These are phyloP conservation scores for Monosporascus sp. DNA, from an alignment of 2,329 filamentous ascomycete species.

Conservation along the genomic window DNA sequence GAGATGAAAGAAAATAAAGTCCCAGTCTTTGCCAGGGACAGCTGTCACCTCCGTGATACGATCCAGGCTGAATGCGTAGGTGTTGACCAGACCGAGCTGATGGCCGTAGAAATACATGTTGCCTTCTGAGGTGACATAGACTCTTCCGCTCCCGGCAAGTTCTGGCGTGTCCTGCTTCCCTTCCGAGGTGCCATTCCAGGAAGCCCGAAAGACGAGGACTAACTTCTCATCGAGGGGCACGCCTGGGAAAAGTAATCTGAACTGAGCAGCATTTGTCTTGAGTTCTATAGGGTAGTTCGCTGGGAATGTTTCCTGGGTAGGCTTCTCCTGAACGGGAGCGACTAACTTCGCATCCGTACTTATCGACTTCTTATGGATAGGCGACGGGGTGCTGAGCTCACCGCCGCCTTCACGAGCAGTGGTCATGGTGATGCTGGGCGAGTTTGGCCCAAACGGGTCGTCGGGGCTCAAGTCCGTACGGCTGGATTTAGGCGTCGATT, in stretches of 20 bases:
- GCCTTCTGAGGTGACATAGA: constrained; percentile 73
- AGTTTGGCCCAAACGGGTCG: constrained; percentile 32
- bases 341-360: constrained; percentile 34
- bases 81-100: constrained; percentile 83
- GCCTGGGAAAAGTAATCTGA: constrained; percentile 82
- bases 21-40: constrained; percentile 83
- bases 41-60: constrained; percentile 84
- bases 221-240: constrained; percentile 74
- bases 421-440: constrained; percentile 27
- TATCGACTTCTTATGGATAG: constrained; percentile 36
- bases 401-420: constrained; percentile 18
- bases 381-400: constrained; percentile 19
- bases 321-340: constrained; percentile 24
- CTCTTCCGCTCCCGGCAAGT: constrained; percentile 64
- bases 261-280: constrained; percentile 85
- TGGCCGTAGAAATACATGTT: constrained; percentile 97
- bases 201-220: constrained; percentile 86
- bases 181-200: constrained; percentile 60
- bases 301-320: constrained; percentile 54
- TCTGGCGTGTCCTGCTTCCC: constrained; percentile 35
- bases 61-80: constrained; percentile 69
- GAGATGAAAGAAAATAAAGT: constrained; percentile 83
- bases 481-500: constrained; percentile 17
- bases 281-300: constrained; percentile 75
- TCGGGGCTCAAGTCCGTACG: constrained; percentile 21